Evolutionary conservation across 163 green algal genomes (phyloP).

Genomic region (Chlorella variabilis): DNA sequence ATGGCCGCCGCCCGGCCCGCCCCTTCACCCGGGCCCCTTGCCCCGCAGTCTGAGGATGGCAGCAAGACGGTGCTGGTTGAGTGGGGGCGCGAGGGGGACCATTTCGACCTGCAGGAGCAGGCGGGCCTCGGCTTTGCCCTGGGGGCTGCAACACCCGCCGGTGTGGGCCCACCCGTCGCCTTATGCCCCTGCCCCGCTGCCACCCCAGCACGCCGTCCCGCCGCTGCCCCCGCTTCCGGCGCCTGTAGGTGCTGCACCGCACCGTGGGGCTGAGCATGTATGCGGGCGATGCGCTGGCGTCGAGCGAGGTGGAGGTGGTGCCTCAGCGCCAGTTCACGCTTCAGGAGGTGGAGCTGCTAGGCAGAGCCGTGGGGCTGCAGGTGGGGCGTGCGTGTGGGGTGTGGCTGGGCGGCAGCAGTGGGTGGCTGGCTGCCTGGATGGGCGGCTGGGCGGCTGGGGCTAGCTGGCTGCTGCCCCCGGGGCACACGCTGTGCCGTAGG

Average conservation of each 20-base stretch:
- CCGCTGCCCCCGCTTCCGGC: not conserved
- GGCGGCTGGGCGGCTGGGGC: too few species aligned
- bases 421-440: not conserved
- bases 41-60: constrained; percentile 16
- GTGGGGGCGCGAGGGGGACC: constrained; percentile 48
- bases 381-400: not conserved
- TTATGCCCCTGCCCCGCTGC: not conserved
- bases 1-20: too few species aligned
- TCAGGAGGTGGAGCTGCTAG: constrained; percentile 36
- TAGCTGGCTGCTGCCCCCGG: too few species aligned
- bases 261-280: constrained; percentile 47
- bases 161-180: too few species aligned
- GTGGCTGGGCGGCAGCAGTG: too few species aligned
- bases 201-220: not conserved
- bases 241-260: constrained; percentile 35
- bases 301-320: constrained; percentile 37
- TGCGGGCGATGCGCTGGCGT: constrained; percentile 19
- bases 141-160: too few species aligned
- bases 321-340: constrained; percentile 42
- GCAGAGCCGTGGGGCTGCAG: constrained; percentile 8
- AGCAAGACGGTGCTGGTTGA: constrained; percentile 47
- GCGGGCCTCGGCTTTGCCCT: too few species aligned
- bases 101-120: constrained; percentile 43
- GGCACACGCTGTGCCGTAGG: too few species aligned
- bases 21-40: not conserved